Evolutionary conservation across 164 flowering plant genomes (phyloP).

Genomic region (Stephania cephalantha): DNA sequence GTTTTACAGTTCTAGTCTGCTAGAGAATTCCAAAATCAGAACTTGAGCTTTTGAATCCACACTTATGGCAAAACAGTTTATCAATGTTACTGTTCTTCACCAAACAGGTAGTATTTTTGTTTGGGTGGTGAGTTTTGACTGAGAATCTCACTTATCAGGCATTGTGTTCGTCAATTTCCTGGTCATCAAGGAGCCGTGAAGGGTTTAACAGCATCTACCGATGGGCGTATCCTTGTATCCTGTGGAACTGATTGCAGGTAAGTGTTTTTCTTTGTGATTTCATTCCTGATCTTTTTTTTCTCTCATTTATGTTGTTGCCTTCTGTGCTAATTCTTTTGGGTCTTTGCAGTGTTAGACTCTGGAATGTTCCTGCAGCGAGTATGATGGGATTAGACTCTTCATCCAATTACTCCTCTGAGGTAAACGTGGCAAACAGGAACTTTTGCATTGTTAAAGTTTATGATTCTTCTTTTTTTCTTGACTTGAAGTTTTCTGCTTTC

Average conservation of each 20-base stretch:
- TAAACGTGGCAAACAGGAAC: slow-evolving; percentile 12
- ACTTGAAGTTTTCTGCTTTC: slow-evolving; percentile 17
- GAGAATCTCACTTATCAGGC: slow-evolving; percentile 32
- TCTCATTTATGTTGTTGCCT: not conserved
- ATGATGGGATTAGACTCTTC: slow-evolving; percentile 32
- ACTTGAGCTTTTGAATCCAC: no score
- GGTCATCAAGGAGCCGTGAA: slow-evolving; percentile 89
- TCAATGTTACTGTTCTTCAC: no score
- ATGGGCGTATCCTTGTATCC: slow-evolving; percentile 79
- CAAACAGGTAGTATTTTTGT: not conserved
- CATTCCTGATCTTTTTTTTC: not conserved
- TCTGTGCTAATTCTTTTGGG: slow-evolving; percentile 6
- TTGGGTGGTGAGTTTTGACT: slow-evolving; percentile 6
- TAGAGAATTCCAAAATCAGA: no score
- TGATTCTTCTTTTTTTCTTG: not conserved
- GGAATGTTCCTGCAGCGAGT: slow-evolving; percentile 68
- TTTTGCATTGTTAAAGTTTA: not conserved
- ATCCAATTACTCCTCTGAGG: slow-evolving; percentile 43
- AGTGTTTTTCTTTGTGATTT: slow-evolving; percentile 10
- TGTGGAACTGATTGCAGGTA: slow-evolving; percentile 96
- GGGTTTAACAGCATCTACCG: slow-evolving; percentile 88
- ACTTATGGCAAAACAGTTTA: no score
- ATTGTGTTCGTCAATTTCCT: slow-evolving; percentile 73
- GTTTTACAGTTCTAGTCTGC: no score
- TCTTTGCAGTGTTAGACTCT: slow-evolving; percentile 70